Evolutionary conservation across 208 protist species (phyloP), one percentile per base, ranked within the genome.

Genomic region (Lotmaria passim): DNA sequence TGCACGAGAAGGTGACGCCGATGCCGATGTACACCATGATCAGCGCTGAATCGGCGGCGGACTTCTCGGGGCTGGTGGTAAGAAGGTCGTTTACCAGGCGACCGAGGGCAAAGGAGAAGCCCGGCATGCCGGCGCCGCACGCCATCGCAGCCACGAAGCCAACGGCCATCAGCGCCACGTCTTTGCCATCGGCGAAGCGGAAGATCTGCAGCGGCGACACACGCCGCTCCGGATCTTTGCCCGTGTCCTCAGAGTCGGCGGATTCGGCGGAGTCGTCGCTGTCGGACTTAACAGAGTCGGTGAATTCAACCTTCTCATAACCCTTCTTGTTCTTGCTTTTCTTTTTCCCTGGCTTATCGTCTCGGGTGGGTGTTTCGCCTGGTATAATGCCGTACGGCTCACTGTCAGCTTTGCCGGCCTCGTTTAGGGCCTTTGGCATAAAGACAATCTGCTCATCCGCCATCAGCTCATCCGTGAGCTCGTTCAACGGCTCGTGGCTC

Each of bases 31-130:
- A 87, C 21, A 85, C 66, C 89, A 94, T 90, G 57, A 93, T 90
- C 21, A 90, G 46, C 23, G 87, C 79, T 33, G 72, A 83, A 58
- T 79, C 75, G 34, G 85, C 70, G 2, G 81, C 83, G 3, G 24
- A 50, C 39, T 31, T 55, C 34, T 82, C 83, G 0, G 65, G 58
- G 23, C 80, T 73, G 41, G 81, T 65, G 11, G 30, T 23, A 6
- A 41, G 55, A 47, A 87, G 79, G 24, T 89, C 86, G 41, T 90
- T 85, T 31, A 93, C 79, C 10, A 96, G 68, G 12, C 73, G 48
- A 31, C 92, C 92, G 26, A 96, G 79, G 5, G 91, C 55, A 33
- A 95, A 87, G n/a, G 86, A 90, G 51, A 96, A 90, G n/a, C 75
- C 83, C 1, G 92, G 90, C 76, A 91, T 81, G 50, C 84, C 81